Conservation (phyloP, 164 flowering plant genomes). For the Nymphaea thermarum region DNA sequence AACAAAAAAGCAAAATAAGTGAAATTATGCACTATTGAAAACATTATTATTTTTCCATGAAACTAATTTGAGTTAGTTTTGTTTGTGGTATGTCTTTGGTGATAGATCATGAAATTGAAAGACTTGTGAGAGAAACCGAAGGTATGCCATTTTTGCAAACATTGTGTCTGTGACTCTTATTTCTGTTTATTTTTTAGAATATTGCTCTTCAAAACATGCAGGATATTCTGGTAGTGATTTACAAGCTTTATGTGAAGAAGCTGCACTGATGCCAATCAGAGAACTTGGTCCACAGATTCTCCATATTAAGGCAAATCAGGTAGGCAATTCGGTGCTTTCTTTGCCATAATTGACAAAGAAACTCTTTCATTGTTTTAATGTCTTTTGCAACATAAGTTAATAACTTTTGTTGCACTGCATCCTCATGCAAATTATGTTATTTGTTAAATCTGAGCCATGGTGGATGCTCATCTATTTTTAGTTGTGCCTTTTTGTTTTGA, state of each 20-base stretch:
- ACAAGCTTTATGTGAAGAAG: conserved; percentile 96
- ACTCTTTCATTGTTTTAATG: neutral
- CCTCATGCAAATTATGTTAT: neutral
- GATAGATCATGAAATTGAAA: conserved; percentile 71
- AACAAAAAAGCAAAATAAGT: too few species aligned
- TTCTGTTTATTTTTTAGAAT: neutral
- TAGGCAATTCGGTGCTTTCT: conserved; percentile 8
- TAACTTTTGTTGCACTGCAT: neutral
- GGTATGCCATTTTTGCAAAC: conserved; percentile 32
- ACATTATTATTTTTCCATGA: too few species aligned
- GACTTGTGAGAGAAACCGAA: conserved; percentile 71
- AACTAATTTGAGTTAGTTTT: too few species aligned
- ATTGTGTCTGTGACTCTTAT: neutral
- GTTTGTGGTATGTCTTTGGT: neutral
- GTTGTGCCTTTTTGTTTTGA: neutral
- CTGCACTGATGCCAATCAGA: conserved; percentile 98
- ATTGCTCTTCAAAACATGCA: conserved; percentile 10
- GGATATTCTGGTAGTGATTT: conserved; percentile 99
- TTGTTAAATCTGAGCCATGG: neutral
- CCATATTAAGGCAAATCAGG: conserved; percentile 78
- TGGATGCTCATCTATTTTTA: neutral
- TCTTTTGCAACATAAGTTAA: neutral
- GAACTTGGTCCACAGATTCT: conserved; percentile 89
- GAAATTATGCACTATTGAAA: too few species aligned
- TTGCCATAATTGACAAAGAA: neutral